Evolutionary conservation across 2,329 filamentous ascomycete genomes (phyloP).

Genomic region (Colletotrichum nymphaeae): DNA sequence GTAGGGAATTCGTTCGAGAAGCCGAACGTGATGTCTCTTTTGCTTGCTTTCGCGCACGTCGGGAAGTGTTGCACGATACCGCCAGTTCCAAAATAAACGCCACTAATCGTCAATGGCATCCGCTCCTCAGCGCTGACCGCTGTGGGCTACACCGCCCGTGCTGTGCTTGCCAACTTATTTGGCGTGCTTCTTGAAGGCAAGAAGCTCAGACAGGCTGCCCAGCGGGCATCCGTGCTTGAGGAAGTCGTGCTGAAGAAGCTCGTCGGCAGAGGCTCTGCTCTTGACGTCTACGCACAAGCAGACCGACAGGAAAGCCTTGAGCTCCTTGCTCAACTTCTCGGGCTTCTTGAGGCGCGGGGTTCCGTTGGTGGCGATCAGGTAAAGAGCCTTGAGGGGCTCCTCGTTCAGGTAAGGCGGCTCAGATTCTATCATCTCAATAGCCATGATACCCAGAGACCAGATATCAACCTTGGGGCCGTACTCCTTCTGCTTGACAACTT

Average conservation of each 20-base stretch:
- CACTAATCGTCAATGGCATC: not conserved
- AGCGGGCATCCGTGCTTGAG: conserved; percentile 90
- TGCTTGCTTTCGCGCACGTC: not conserved
- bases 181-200: conserved; percentile 84
- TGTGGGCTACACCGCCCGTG: not conserved
- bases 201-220: conserved; percentile 83
- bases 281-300: conserved; percentile 98
- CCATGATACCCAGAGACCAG: conserved; percentile 99
- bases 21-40: not conserved
- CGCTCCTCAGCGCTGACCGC: not conserved
- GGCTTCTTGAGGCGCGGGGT: conserved; percentile 98
- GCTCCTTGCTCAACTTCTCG: conserved; percentile 96
- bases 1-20: not conserved
- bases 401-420: conserved; percentile 98
- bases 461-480: conserved; percentile 99
- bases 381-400: conserved; percentile 95
- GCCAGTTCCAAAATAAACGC: conserved; percentile 9
- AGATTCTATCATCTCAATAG: conserved; percentile 99
- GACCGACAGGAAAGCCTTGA: conserved; percentile 96
- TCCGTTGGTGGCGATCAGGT: conserved; percentile 97
- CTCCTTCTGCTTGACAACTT: conserved; percentile 99
- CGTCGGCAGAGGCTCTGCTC: conserved; percentile 89
- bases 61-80: not conserved
- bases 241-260: conserved; percentile 93
- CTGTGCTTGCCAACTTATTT: conserved; percentile 57